Base-by-base conservation (phyloP, 2,329 filamentous ascomycete species). In the Aspergillus nomiae region DNA sequence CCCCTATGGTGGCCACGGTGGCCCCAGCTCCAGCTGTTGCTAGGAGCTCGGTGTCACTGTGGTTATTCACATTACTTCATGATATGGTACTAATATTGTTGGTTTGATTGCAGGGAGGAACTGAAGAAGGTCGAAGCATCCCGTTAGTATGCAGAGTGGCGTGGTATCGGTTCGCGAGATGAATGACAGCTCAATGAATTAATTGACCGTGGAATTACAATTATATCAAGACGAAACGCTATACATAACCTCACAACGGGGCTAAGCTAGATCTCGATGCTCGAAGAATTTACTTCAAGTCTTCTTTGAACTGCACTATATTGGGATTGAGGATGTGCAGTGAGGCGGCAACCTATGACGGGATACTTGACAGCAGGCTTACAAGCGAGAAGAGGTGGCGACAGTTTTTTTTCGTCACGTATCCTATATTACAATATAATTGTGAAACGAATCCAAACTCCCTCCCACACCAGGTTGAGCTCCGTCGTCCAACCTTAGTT, bases 111-210 rank as follows among this genome's bases (percentile, higher is more conserved):
- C 56, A 79, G 75, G 66, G 73, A 97, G 80, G 94, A 98, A 79
- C 82, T 97, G 68, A 96, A 96, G 86, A 97, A 97, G 82, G 92
- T 97, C 74, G 92, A 95, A 77, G 86, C 89, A 46, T 84, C 87
- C 65, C 92, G 91, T 82, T 86, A 86, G 85, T 81, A 87, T 75
- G 81, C 67, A 62, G 59, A 10, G 9, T 48, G 60, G 28, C 32
- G 11, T 28, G 43, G 54, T 60, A 57, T 59, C 14, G 56, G 28
- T 56, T 59, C 50, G 57, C 46, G 28, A 56, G 56, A 62, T 30
- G 38, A 55, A 59, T 60, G 41, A 43, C 21, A 45, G 36, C 24
- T 26, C 51, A 55, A 55, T 55, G 32, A 55, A 38, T 38, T 38
- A 26, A 55, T 55, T 55, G n/a, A 11, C 34, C 30, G 10, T 55